Base-by-base conservation (phyloP, 495 filamentous ascomycete species). In the Penicillium chermesinum region DNA sequence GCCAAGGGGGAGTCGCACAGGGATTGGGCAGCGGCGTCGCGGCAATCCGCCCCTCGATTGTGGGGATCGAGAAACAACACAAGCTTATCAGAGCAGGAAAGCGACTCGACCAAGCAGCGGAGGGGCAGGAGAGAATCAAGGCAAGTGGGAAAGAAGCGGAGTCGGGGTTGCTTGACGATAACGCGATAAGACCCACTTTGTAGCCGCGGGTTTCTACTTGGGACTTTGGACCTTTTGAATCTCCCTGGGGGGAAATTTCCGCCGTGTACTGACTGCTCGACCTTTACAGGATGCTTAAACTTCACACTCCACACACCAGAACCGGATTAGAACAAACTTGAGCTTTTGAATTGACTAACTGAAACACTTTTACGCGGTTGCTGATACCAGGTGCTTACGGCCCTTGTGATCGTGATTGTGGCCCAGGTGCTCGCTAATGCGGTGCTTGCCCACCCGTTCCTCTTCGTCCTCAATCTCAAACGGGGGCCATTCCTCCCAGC, bases 401-500 rank as follows among this genome's bases (percentile, higher is more conserved):
- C 55, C 18, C 73, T 55, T 21, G 76, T 71, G 52, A 70, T 72
- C 49, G 74, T 72, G 30, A 64, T 65, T 2, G 70, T 66, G 65
- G 16, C 52, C 57, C 34, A 66, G 25, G 40, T 67, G 44, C 49
- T 67, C 57, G 34, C 66, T 66, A 15, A 63, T 56, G 2, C 54
- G 48, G 47, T 63, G 66, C 34, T 63, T 65, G 4, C 51, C 50
- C 19, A 40, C 46, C 16, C 63, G 65, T 22, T 64, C 62, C 22
- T 66, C 67, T 7, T 70, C 69, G n/a, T 68, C 70, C 33, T 65
- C 64, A 12, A 59, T 60, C 19, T 67, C 69, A 46, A 68, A 44
- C 7, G 47, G 54, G 12, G 71, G 60, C 78, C 78, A 81, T 15
- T 79, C 77, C 52, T 77, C 74, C 62, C 77, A 81, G 1, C 78